phyloP scores from a whole-genome alignment of 1,284 basidiomycete species.

The Tylopilus orsonianus region DNA sequence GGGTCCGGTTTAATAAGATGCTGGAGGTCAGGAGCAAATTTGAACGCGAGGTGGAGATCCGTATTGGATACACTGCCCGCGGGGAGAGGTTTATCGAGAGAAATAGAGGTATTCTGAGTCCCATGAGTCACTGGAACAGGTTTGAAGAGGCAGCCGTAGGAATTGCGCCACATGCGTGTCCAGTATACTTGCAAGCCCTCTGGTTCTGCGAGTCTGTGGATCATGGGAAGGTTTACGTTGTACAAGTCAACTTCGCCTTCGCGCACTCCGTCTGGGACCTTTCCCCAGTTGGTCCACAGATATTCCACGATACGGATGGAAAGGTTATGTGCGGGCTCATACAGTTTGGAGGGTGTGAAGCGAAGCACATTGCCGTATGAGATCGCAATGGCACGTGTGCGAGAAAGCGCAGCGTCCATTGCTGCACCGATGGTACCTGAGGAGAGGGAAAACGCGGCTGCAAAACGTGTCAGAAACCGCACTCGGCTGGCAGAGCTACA shows the following conservation, averaged over 20 bases:
- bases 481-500: background rate
- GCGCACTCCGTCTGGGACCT: conserved; percentile 56
- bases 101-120: conserved; percentile 43
- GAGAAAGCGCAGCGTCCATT: conserved; percentile 74
- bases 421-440: conserved; percentile 92
- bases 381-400: conserved; percentile 70
- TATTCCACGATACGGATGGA: conserved; percentile 66
- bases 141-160: conserved; percentile 74
- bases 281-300: conserved; percentile 82
- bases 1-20: conserved; percentile 63
- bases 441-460: conserved; percentile 82
- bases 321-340: conserved; percentile 71
- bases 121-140: conserved; percentile 34
- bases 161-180: conserved; percentile 77
- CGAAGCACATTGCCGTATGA: conserved; percentile 82
- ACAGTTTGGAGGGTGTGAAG: conserved; percentile 60
- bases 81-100: conserved; percentile 15
- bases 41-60: conserved; percentile 61
- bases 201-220: conserved; percentile 56
- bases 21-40: conserved; percentile 78
- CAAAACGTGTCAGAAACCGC: conserved; percentile 10
- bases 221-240: conserved; percentile 78
- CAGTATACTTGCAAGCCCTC: conserved; percentile 64
- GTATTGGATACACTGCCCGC: conserved; percentile 13
- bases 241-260: conserved; percentile 75